These are phyloP conservation scores for Melastoma malabathricum DNA, from an alignment of 345 rosid genomes.

Conservation along the genomic window DNA sequence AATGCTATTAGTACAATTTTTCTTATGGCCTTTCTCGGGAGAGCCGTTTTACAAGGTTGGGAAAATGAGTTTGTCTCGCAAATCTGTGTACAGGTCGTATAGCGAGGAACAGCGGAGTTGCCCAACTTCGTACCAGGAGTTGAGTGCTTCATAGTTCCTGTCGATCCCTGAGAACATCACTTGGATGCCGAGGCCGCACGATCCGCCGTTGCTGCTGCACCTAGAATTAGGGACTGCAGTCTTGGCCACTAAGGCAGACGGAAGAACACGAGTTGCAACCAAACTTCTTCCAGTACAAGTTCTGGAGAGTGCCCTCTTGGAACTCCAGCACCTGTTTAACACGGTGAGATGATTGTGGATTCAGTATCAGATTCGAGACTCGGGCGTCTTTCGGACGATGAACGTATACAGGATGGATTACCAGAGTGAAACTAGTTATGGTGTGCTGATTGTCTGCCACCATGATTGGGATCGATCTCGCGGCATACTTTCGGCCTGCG, in stretches of 20 bases:
- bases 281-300: constrained; percentile 63
- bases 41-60: background rate
- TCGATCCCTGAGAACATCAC: constrained; percentile 78
- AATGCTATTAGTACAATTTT: too few species aligned
- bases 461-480: constrained; percentile 61
- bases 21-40: background rate
- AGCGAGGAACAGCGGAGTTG: constrained; percentile 59
- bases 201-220: constrained; percentile 40
- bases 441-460: constrained; percentile 51
- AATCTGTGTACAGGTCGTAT: constrained; percentile 33
- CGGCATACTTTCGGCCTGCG: constrained; percentile 86
- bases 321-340: constrained; percentile 62
- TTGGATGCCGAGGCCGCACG: constrained; percentile 51
- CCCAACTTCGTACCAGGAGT: constrained; percentile 81
- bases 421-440: constrained; percentile 80
- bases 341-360: background rate
- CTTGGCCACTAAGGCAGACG: constrained; percentile 45
- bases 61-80: constrained; percentile 14
- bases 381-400: background rate
- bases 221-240: constrained; percentile 49
- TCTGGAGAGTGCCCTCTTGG: constrained; percentile 62
- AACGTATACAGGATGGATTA: constrained; percentile 6
- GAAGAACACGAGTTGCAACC: constrained; percentile 52
- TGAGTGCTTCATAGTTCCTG: constrained; percentile 48
- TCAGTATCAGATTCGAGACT: too few species aligned